phyloP scores from a whole-genome alignment of 441 rosid species.

The Aquilaria agallochum region DNA sequence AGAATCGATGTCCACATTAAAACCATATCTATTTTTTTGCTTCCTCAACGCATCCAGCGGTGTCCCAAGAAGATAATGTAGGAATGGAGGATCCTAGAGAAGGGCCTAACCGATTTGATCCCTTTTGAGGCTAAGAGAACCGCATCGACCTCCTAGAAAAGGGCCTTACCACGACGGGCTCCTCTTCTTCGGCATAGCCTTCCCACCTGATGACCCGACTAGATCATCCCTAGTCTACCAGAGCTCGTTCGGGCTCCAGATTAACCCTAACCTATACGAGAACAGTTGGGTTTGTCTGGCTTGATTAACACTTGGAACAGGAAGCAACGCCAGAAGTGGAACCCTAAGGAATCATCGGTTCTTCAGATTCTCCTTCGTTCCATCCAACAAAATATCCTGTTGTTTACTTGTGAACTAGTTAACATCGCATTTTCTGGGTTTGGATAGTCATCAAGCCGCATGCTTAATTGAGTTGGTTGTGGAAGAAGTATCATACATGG shows the following conservation, averaged over 20 bases:
- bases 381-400: too few species aligned
- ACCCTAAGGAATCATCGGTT: conserved; percentile 35
- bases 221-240: conserved; percentile 34
- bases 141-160: conserved; percentile 43
- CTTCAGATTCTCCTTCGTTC: conserved; percentile 30
- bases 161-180: conserved; percentile 64
- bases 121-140: conserved; percentile 48
- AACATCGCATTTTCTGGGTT: too few species aligned
- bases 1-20: conserved; percentile 68
- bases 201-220: conserved; percentile 43
- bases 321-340: conserved; percentile 39
- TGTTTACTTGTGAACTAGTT: too few species aligned
- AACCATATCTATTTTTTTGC: conserved; percentile 73
- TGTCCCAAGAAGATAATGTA: conserved; percentile 39
- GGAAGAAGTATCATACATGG: too few species aligned
- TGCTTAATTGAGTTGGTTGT: too few species aligned
- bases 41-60: conserved; percentile 17
- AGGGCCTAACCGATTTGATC: conserved; percentile 43
- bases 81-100: conserved; percentile 46
- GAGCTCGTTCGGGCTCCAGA: conserved; percentile 37
- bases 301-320: conserved; percentile 56
- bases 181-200: conserved; percentile 50
- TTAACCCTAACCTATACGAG: conserved; percentile 55
- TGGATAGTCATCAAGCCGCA: too few species aligned
- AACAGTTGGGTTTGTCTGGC: conserved; percentile 44